Conservation (phyloP, 2,329 filamentous ascomycete species). For the Paraphoma chrysanthemicola region DNA sequence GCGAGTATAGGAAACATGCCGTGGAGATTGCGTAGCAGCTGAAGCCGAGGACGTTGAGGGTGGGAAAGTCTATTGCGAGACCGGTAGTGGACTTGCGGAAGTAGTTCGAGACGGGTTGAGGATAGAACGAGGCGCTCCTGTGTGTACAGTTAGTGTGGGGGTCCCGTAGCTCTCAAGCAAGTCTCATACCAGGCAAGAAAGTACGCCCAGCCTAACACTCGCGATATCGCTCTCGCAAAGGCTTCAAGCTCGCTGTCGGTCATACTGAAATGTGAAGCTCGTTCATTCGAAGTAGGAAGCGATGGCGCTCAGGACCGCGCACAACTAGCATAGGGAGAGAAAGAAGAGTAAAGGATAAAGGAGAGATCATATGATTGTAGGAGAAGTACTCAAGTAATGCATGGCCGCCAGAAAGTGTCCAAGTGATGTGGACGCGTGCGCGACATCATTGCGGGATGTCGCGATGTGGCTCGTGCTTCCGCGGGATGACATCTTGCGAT, state of each 20-base stretch:
- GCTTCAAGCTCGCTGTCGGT: slow-evolving; percentile 29
- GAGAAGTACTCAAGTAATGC: slow-evolving; percentile 11
- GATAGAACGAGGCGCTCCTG: slow-evolving; percentile 90
- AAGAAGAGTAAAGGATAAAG: background rate
- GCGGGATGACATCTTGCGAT: slow-evolving; percentile 1
- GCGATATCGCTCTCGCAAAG: slow-evolving; percentile 42
- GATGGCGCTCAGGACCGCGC: background rate
- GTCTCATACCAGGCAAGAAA: slow-evolving; percentile 42
- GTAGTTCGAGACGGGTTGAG: slow-evolving; percentile 83
- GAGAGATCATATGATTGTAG: slow-evolving; percentile 6
- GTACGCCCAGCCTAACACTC: slow-evolving; percentile 47
- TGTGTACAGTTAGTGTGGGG: background rate
- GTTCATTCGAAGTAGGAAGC: background rate
- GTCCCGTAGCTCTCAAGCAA: background rate
- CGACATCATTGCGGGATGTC: slow-evolving; percentile 8
- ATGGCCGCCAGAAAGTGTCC: background rate
- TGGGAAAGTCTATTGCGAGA: slow-evolving; percentile 86
- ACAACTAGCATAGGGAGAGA: background rate
- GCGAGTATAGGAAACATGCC: slow-evolving; percentile 77
- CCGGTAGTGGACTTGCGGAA: slow-evolving; percentile 79
- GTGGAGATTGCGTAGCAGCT: slow-evolving; percentile 79
- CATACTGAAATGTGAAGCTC: slow-evolving; percentile 16
- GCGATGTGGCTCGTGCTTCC: slow-evolving; percentile 4
- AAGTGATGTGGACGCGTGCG: slow-evolving; percentile 26
- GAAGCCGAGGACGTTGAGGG: slow-evolving; percentile 77